Percentiles rank a stretch among this genome's conserved stretches.
Conservation (phyloP, 2,329 filamentous ascomycete genomes). For the Mollisiaceae sp. region DNA sequence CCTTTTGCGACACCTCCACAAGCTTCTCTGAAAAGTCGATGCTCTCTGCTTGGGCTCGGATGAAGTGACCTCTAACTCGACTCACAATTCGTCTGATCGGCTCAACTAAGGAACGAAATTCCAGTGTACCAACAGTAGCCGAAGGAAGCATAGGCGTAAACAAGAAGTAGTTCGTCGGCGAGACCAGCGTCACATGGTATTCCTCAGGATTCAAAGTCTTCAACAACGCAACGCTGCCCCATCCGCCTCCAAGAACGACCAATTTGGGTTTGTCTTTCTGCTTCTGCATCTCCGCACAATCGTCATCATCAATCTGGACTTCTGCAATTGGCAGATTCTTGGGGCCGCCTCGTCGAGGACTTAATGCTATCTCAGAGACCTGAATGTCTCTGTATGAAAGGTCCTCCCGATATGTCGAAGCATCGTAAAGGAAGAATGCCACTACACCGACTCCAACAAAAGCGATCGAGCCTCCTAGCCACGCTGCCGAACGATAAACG, state of each 20-base stretch:
- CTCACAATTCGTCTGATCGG: slow-evolving; percentile 85
- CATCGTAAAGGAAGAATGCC: slow-evolving; percentile 93
- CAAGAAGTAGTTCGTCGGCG: slow-evolving; percentile 93
- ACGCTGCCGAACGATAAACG: slow-evolving; percentile 71
- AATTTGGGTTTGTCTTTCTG: slow-evolving; percentile 89
- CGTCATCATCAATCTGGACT: slow-evolving; percentile 86
- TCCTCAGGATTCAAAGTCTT: slow-evolving; percentile 90
- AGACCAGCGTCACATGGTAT: slow-evolving; percentile 95
- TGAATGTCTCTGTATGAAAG: slow-evolving; percentile 72
- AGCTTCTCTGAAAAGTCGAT: slow-evolving; percentile 92
- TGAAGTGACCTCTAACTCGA: slow-evolving; percentile 82
- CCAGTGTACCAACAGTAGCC: slow-evolving; percentile 93
- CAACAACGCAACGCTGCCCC: slow-evolving; percentile 90
- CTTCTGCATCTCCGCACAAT: slow-evolving; percentile 69
- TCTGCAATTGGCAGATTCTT: slow-evolving; percentile 96
- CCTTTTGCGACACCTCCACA: slow-evolving; percentile 80
- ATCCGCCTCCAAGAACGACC: slow-evolving; percentile 91
- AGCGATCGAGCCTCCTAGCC: slow-evolving; percentile 76
- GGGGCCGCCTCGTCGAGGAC: slow-evolving; percentile 81
- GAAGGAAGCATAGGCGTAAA: slow-evolving; percentile 98
- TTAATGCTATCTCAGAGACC: slow-evolving; percentile 83
- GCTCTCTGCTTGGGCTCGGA: slow-evolving; percentile 85
- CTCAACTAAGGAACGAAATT: slow-evolving; percentile 89
- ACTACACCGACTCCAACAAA: slow-evolving; percentile 72
- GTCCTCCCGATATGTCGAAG: slow-evolving; percentile 83